Base-by-base conservation (phyloP, 1,284 basidiomycete species). In the Ceratobasidium sp. region DNA sequence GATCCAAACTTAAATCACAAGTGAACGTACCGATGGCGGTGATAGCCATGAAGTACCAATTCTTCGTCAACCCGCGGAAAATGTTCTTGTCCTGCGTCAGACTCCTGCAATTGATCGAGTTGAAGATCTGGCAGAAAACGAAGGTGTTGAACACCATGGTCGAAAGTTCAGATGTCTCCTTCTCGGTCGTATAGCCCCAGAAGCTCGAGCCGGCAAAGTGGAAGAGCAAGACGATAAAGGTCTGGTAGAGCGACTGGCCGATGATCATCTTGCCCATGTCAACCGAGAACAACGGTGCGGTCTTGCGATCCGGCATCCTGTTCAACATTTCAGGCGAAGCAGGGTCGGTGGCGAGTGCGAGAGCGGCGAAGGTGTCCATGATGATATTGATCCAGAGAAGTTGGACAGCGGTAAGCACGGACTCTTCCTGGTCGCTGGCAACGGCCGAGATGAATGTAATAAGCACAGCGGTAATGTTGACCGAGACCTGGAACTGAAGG, bases 321-420 rank as follows among this genome's bases (percentile, higher is more conserved):
- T 97, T 86, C 60, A 99, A 88, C 34, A 96, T 87, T 2, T 84
- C 80, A 43, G 89, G 89, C 0, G 90, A 89, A 0, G 97, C 96
- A 14, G 96, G 96, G 80, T 98, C 97, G n/a, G 97, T 99, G 23
- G 97, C 96, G 65, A 99, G 88, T 12, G 97, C 97, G 71, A 98
- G 89, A 43, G 97, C 97, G 69, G 97, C 97, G 78, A 99, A 97
- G 0, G 96, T 98, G 81, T 98, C 96, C 95, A 97, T 97, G 81
- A 94, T 95, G 73, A 97, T 89, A 84, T 97, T 97, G 80, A 97
- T 93, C 95, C 97, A 99, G 23, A 99, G 88, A 39, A 99, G 83
- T 80, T 98, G 97, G 0, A 99, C 97, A 36, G 97, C 96, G 32
- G 93, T 92, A 28, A 99, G 84, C 12, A 94, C 95, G 0, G 94